A percentile compares a stretch with the other conserved stretches of the same genome.
Conservation (phyloP, 257 asterid genomes). For the Scutellaria barbata region DNA sequence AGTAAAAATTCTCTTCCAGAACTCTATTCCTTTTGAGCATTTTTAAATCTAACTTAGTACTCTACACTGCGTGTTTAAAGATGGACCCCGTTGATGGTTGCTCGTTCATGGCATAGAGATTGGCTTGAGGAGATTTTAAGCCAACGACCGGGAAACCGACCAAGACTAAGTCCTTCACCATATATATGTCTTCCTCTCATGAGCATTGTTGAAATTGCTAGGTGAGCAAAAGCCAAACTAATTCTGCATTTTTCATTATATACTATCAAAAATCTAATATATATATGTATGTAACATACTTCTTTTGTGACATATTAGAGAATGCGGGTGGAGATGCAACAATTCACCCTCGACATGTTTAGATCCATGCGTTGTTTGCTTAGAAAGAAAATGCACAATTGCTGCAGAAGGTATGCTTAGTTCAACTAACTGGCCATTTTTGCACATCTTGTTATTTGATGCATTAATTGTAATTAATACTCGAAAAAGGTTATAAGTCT, state of each 20-base stretch:
- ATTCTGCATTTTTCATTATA: not conserved
- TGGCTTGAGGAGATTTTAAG: conserved; percentile 70
- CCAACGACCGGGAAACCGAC: conserved; percentile 52
- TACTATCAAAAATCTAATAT: too few relatives aligned
- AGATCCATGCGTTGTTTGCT: conserved; percentile 92
- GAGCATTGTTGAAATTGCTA: conserved; percentile 79
- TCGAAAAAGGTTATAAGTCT: not conserved
- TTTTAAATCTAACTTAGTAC: conserved; percentile 13
- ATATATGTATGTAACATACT: not conserved
- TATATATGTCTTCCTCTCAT: conserved; percentile 78
- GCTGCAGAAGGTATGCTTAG: conserved; percentile 76
- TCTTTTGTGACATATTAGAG: conserved; percentile 47
- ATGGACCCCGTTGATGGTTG: conserved; percentile 88
- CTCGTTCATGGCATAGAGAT: conserved; percentile 87
- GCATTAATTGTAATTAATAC: not conserved
- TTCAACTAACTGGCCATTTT: conserved; percentile 23
- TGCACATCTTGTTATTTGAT: not conserved
- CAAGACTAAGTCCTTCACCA: conserved; percentile 59
- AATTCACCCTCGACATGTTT: conserved; percentile 48
- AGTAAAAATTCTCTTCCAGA: too few relatives aligned
- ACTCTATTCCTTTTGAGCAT: not conserved
- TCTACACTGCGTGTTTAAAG: conserved; percentile 42
- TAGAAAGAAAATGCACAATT: conserved; percentile 83
- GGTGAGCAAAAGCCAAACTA: conserved; percentile 48
- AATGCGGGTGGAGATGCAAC: conserved; percentile 78